Base-by-base conservation (phyloP, 805 yeast species). In the Metschnikowia baotianmanensis region DNA sequence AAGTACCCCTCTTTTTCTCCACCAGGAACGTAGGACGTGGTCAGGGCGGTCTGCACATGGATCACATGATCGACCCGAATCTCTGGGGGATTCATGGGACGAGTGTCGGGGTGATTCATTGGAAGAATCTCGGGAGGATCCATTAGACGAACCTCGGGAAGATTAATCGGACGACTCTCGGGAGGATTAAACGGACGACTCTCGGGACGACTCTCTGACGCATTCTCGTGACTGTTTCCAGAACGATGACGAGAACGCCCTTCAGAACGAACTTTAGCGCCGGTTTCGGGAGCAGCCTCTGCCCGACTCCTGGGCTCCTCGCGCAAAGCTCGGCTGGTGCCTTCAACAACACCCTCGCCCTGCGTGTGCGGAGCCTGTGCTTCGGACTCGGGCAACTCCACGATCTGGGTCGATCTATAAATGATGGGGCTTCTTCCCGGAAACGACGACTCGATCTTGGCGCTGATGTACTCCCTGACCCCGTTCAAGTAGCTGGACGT, bases 401-500 rank as follows among this genome's bases (percentile, higher is more conserved):
- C 29, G 30, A 39, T 39, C 21, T 39, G 37, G n/a, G 24, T 27
- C n/a, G 42, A 39, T 27, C 19, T 27, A 34, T 39, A 39, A 10
- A 39, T 39, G 21, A 13, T 10, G 7, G 40, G 35, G n/a, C 19
- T 19, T 16, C 24, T 37, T 5, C 25, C 21, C 5, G 42, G 34
- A 15, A 39, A 29, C 26, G 42, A 28, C n/a, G 31, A 19, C 34
- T 34, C 42, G 15, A 39, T 12, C 26, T 34, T 34, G n/a, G 43
- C n/a, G 18, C 21, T 23, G 27, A 40, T 25, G 21, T 21, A 40
- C 0, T 22, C 31, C 25, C 23, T 25, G 21, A 40, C 16, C 6
- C 24, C 30, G 19, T 31, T 35, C 10, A 31, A 26, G 33, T 36
- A 36, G 9, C 18, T 20, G 47, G 74, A 74, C 3, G 78, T 60